Conservation (phyloP, 1,284 basidiomycete genomes). For the Ganoderma multipileum region DNA sequence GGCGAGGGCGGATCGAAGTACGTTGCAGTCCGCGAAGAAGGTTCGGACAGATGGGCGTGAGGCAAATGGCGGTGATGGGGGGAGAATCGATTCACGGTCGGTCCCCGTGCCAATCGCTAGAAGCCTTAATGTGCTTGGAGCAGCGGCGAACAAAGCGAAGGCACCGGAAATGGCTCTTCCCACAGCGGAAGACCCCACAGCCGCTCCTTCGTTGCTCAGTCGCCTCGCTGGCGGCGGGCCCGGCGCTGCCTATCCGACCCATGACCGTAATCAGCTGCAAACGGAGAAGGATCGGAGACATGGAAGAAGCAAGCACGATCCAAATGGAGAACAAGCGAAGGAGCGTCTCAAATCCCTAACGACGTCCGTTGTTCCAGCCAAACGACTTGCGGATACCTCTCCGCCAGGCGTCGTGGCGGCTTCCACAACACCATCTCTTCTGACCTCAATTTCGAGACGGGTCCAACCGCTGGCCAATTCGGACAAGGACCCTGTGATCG, state of each 20-base stretch:
- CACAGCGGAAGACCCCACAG: conserved; percentile 32
- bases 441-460: background rate
- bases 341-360: background rate
- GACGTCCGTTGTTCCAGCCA: conserved; percentile 25
- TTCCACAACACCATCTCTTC: background rate
- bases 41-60: conserved; percentile 34
- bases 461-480: conserved; percentile 28
- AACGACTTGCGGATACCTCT: conserved; percentile 32
- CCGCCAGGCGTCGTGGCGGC: conserved; percentile 6
- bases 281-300: conserved; percentile 16
- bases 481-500: conserved; percentile 45
- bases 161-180: background rate
- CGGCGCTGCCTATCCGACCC: background rate
- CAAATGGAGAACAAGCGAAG: conserved; percentile 6
- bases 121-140: background rate
- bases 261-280: conserved; percentile 13
- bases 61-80: background rate
- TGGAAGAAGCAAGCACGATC: conserved; percentile 13
- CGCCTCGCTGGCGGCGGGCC: conserved; percentile 40
- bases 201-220: conserved; percentile 50
- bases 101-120: background rate
- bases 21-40: conserved; percentile 43
- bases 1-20: conserved; percentile 23
- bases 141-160: background rate
- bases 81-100: background rate